phyloP scores from a whole-genome alignment of 768 basidiomycete species.

The Leccinum ochraceum region DNA sequence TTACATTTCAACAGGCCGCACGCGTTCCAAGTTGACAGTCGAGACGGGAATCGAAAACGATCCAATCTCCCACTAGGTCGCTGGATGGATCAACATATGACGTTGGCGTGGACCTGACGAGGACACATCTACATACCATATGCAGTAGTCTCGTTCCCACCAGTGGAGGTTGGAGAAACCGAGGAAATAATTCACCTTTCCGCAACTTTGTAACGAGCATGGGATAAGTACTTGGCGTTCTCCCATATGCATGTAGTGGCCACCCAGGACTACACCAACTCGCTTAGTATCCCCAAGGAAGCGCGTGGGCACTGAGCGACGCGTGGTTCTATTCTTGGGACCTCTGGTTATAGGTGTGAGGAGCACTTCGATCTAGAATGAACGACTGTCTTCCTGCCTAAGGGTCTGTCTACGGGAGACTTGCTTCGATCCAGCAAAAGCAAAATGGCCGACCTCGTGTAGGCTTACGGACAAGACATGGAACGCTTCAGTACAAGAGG shows the following conservation, averaged over 20 bases:
- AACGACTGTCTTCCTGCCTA: too few relatives aligned
- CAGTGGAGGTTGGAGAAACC: neutral
- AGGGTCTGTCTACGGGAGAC: too few relatives aligned
- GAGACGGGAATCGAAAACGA: neutral
- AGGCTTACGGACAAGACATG: conserved; percentile 12
- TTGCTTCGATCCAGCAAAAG: neutral
- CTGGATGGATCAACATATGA: conserved; percentile 14
- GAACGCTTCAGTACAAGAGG: conserved; percentile 6
- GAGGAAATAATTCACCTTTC: conserved; percentile 3
- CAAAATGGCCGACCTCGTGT: conserved; percentile 7
- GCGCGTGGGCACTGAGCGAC: too few relatives aligned
- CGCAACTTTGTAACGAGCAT: conserved; percentile 18
- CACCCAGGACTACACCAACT: neutral
- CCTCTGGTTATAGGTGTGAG: conserved; percentile 5
- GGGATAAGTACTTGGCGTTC: conserved; percentile 15
- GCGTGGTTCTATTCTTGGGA: conserved; percentile 18
- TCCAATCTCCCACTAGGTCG: conserved; percentile 11
- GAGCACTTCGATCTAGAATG: neutral
- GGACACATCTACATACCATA: neutral
- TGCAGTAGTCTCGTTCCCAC: neutral
- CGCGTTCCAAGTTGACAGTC: neutral
- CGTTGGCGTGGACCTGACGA: conserved; percentile 12
- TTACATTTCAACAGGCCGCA: too few relatives aligned
- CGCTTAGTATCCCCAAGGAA: neutral
- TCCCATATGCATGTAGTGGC: conserved; percentile 6